phyloP scores from a whole-genome alignment of 2,329 filamentous ascomycete species.

The Fusarium tupiense region DNA sequence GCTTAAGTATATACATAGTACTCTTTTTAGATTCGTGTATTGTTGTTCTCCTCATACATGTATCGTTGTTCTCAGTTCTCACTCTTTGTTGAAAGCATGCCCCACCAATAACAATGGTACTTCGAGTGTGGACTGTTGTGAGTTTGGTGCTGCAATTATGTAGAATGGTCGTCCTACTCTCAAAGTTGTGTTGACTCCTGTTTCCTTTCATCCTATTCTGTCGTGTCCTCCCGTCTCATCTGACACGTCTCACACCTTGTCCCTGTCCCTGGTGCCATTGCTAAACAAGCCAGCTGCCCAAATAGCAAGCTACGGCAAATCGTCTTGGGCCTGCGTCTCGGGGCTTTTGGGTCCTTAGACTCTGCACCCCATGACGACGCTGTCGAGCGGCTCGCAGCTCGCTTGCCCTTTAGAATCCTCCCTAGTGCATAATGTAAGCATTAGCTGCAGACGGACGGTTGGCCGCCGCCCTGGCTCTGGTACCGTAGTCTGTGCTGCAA shows the following conservation, averaged over 20 bases:
- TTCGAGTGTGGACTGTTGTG: neutral
- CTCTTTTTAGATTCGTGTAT: slow-evolving; percentile 2
- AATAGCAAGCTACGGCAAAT: slow-evolving; percentile 25
- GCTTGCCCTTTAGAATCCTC: slow-evolving; percentile 23
- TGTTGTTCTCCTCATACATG: neutral
- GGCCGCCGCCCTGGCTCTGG: slow-evolving; percentile 23
- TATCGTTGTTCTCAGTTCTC: slow-evolving; percentile 14
- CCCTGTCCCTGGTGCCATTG: slow-evolving; percentile 20
- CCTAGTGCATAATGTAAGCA: slow-evolving; percentile 23
- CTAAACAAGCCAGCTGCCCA: slow-evolving; percentile 15
- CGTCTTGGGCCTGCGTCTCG: slow-evolving; percentile 25
- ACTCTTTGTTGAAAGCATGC: slow-evolving; percentile 2
- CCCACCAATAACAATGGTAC: neutral
- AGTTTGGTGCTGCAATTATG: neutral
- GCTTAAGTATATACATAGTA: neutral
- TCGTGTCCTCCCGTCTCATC: slow-evolving; percentile 25
- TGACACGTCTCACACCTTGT: slow-evolving; percentile 33
- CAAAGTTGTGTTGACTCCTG: neutral
- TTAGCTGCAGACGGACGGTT: slow-evolving; percentile 33
- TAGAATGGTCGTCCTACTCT: neutral
- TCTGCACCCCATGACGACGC: slow-evolving; percentile 38
- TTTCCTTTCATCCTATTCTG: slow-evolving; percentile 21
- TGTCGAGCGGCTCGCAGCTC: slow-evolving; percentile 28
- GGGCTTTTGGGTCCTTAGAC: slow-evolving; percentile 27
- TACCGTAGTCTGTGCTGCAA: neutral